Evolutionary conservation across 2,329 filamentous ascomycete genomes (phyloP).

Genomic region (Colletotrichum agaves): DNA sequence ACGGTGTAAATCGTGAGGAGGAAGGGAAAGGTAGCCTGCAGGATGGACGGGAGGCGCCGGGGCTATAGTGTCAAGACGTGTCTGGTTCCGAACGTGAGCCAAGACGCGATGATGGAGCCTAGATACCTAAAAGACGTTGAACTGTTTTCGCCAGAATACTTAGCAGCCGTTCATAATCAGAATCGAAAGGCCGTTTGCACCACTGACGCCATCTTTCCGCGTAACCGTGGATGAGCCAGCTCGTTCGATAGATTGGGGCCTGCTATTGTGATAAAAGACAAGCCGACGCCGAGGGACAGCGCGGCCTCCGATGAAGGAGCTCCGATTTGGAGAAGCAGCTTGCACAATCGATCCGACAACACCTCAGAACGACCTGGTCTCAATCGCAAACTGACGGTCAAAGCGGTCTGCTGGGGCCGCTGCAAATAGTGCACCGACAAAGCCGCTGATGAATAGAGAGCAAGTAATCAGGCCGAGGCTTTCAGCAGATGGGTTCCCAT

Average conservation of each 20-base stretch:
- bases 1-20: slow-evolving; percentile 9
- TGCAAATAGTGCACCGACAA: background rate
- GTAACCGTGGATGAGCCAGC: background rate
- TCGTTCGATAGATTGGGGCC: background rate
- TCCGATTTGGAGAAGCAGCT: background rate
- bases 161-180: accelerated
- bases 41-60: background rate
- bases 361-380: background rate
- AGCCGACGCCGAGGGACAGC: background rate
- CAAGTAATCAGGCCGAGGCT: background rate
- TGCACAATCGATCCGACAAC: background rate
- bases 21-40: background rate
- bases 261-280: background rate
- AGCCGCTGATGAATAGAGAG: background rate
- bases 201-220: background rate
- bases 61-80: background rate
- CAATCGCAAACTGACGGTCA: background rate
- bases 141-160: background rate
- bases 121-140: background rate
- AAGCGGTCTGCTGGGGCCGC: background rate
- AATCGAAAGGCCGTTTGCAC: background rate
- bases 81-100: background rate
- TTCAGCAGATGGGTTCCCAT: background rate
- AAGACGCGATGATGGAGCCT: background rate
- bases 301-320: background rate